Evolutionary conservation across 768 basidiomycete genomes (phyloP), one percentile per base, ranked within the genome.

Genomic region (Favolaschia claudopus): DNA sequence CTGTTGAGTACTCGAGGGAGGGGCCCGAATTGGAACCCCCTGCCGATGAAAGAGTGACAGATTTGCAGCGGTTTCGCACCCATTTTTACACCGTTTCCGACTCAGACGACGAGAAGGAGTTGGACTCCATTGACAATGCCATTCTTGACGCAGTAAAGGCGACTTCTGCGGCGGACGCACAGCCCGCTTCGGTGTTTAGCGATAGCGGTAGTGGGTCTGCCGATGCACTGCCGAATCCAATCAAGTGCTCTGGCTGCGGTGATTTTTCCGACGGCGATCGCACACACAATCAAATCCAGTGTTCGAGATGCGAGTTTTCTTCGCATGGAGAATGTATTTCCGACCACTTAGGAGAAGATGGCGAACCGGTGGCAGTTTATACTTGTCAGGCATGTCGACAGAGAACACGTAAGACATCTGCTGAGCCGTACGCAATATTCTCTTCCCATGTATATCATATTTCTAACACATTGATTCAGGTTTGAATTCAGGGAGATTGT

Each of bases 171-270:
- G 32, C 6, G 12, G 27, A 31, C n/a, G 27, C 28, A 4, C 44
- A 45, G 32, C 7, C 27, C 5, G 28, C 44, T 12, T 6, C 44
- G 44, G 19, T 20, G 12, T 13, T 13, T 45, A 47, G n/a, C 44
- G 33, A 46, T 15, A 46, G 44, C 8, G 42, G 10, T 28, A 22
- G 13, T 15, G n/a, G n/a, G n/a, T n/a, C n/a, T n/a, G n/a, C 14
- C 24, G 9, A 42, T 40, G 6, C 24, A 40, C 5, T 32, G 42
- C 42, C 52, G 17, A 8, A 7, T 9, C 38, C 52, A 14, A 45
- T 54, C 19, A 37, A 55, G 13, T 55, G 54, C 36, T 55, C 37
- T 22, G 33, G 44, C 24, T 55, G 54, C 36, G 34, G 44, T 2
- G 34, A 22, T 14, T 28, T 55, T 39, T 34, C 32, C 10, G 25